A percentile compares a stretch with the other conserved stretches of the same genome.
These are phyloP conservation scores for Clarireedia monteithiana DNA, from an alignment of 2,329 filamentous ascomycete species.

Conservation along the genomic window DNA sequence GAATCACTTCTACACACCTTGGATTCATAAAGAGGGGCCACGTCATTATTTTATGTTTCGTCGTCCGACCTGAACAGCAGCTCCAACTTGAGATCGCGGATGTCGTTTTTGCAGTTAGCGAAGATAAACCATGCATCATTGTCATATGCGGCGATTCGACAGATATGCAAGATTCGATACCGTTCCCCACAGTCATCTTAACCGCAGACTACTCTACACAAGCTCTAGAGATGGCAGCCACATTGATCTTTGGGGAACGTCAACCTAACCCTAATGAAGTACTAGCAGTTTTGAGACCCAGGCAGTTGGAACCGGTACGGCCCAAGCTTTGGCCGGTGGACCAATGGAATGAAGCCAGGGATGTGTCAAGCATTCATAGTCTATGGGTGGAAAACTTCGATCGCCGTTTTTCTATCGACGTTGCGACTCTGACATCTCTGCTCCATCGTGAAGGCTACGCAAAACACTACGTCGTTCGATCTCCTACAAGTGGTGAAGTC, in stretches of 20 bases:
- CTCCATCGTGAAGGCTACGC: conserved; percentile 47
- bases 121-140: conserved; percentile 43
- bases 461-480: conserved; percentile 48
- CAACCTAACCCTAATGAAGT: neutral
- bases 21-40: conserved; percentile 28
- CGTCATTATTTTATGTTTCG: conserved; percentile 41
- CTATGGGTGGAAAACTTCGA: conserved; percentile 24
- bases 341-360: conserved; percentile 25
- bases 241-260: conserved; percentile 41
- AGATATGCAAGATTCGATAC: conserved; percentile 32
- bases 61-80: conserved; percentile 34
- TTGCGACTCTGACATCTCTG: conserved; percentile 36
- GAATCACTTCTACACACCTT: conserved; percentile 41
- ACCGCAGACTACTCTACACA: conserved; percentile 39
- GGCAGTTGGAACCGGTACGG: neutral
- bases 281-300: neutral
- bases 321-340: conserved; percentile 27
- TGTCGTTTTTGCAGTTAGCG: conserved; percentile 32
- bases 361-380: conserved; percentile 20
- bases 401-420: conserved; percentile 38
- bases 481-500: conserved; percentile 36
- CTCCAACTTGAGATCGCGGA: conserved; percentile 47
- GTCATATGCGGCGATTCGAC: conserved; percentile 42
- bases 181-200: conserved; percentile 46
- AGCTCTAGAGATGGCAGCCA: conserved; percentile 43